Base-by-base conservation (phyloP, 2,329 filamentous ascomycete genomes). In the Fusarium sp. region DNA sequence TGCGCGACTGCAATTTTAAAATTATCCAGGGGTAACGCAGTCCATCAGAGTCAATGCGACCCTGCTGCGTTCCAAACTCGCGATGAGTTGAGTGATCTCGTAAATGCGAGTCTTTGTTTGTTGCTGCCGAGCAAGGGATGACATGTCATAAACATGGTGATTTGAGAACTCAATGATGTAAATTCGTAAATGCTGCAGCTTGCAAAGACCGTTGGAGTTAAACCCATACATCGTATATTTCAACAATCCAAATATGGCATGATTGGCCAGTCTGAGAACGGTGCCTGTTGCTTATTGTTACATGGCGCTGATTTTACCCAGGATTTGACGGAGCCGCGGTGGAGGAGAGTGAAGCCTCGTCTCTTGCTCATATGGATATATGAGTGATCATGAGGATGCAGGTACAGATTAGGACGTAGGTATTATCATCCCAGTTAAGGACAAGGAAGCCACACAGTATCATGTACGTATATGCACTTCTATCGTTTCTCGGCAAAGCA, bases 1-100 rank as follows among this genome's bases (percentile, higher is more conserved):
- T 48, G 50, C 28, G 53, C 53, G 41, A 46, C 37, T 50, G 58
- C 45, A 72, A 69, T 65, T 64, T 70, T 73, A 67, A 74, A 65
- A 74, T 74, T 74, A 62, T 64, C 51, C 57, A 74, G 72, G 72
- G 72, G 72, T 60, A 63, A 63, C 70, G 55, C 51, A 61, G 67
- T 62, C 54, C 54, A 62, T 62, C 44, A 50, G 23, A 60, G 56
- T 51, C 62, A 68, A 73, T 74, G 70, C 63, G 58, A 74, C 72
- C 46, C 37, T 58, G 25, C 41, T 41, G 42, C 51, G 63, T 57
- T 53, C 50, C 43, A 43, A 53, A 58, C 41, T 43, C 39, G 61
- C 52, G 39, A 51, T 41, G n/a, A 43, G 49, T 41, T 34, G 39
- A 41, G 49, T 28, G 31, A 52, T 37, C 18, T 37, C 34, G 34